Percentiles rank a stretch among this genome's conserved stretches.
Conservation (phyloP, 2,329 filamentous ascomycete species). For the Diaporthe citrichinensis region DNA sequence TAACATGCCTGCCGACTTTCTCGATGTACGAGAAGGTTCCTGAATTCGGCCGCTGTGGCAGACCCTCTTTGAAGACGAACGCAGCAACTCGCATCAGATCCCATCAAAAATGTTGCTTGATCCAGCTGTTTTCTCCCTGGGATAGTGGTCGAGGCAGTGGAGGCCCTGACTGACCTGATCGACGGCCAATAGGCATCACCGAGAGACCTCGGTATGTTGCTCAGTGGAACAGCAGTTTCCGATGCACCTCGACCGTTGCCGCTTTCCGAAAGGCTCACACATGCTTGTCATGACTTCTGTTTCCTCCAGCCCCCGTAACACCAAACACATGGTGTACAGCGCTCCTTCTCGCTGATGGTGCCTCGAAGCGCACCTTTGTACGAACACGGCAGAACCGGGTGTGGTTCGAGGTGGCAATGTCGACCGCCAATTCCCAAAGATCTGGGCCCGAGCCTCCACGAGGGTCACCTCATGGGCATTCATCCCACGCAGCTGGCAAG, state of each 20-base stretch:
- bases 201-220: background rate
- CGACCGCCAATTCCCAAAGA: conserved; percentile 20
- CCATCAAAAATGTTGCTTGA: background rate
- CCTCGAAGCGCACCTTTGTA: background rate
- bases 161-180: background rate
- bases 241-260: background rate
- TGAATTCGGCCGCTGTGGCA: background rate
- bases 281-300: conserved; percentile 4
- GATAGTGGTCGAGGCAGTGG: background rate
- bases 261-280: background rate
- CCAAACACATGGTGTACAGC: background rate
- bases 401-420: conserved; percentile 28
- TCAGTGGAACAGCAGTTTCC: background rate
- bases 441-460: conserved; percentile 7
- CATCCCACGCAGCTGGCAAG: conserved; percentile 29
- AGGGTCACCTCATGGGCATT: conserved; percentile 22
- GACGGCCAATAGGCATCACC: background rate
- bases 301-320: conserved; percentile 5
- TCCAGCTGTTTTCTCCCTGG: background rate
- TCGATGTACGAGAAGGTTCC: background rate
- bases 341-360: conserved; percentile 7
- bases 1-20: background rate
- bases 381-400: background rate
- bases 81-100: background rate
- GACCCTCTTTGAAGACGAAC: background rate